These are phyloP conservation scores for Lentinula raphanica DNA, from an alignment of 768 basidiomycete species.

Conservation along the genomic window DNA sequence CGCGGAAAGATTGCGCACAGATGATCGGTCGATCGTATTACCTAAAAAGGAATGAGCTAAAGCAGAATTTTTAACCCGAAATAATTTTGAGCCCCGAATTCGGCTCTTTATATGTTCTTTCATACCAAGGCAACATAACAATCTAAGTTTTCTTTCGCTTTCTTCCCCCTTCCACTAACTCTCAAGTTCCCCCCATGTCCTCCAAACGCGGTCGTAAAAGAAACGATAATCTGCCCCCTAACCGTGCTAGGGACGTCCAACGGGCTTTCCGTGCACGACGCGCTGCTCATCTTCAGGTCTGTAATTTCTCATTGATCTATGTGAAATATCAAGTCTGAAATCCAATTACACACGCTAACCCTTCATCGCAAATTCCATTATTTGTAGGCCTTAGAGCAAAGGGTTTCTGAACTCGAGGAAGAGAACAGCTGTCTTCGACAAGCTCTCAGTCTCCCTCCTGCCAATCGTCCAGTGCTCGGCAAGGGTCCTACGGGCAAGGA, in stretches of 20 bases:
- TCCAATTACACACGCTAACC: constrained; percentile 28
- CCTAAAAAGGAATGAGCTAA: background rate
- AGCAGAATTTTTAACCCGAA: background rate
- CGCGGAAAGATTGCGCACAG: background rate
- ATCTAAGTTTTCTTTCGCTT: constrained; percentile 14
- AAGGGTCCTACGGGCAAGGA: constrained; percentile 88
- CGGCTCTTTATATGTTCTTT: constrained; percentile 38
- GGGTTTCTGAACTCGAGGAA: constrained; percentile 78
- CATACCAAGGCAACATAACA: constrained; percentile 1
- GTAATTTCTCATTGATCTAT: constrained; percentile 24
- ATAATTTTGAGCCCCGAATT: background rate
- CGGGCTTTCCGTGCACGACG: constrained; percentile 85
- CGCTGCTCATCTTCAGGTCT: constrained; percentile 80
- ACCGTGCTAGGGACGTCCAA: constrained; percentile 84
- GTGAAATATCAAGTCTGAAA: constrained; percentile 26
- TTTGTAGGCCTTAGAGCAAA: constrained; percentile 69
- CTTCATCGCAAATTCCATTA: constrained; percentile 13
- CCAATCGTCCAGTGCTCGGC: constrained; percentile 66
- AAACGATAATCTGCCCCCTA: constrained; percentile 74
- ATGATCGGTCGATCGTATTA: constrained; percentile 1
- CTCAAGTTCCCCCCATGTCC: constrained; percentile 52
- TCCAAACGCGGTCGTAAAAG: constrained; percentile 85
- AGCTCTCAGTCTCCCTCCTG: constrained; percentile 67
- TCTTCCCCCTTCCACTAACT: constrained; percentile 3
- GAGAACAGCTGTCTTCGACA: constrained; percentile 75